Percentiles rank a stretch among this genome's conserved stretches.
phyloP scores from a whole-genome alignment of 495 filamentous ascomycete genomes.

The Platismatia glauca region DNA sequence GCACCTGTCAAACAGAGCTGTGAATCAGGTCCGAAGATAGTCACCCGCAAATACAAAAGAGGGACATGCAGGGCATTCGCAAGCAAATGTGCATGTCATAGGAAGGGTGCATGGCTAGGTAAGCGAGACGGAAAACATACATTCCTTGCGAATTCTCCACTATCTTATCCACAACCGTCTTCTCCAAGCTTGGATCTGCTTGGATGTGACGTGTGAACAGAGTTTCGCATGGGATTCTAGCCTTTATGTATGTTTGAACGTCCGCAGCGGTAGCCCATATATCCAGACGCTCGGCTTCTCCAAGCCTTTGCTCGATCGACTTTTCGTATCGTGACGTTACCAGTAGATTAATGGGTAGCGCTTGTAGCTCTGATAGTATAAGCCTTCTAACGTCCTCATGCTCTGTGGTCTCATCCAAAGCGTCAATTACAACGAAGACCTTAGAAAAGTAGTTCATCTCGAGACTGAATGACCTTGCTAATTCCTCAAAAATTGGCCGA shows the following conservation, averaged over 20 bases:
- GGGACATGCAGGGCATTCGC: background rate
- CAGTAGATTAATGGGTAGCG: background rate
- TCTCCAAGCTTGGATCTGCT: background rate
- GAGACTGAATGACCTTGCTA: background rate
- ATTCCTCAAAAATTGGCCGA: background rate
- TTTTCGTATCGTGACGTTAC: constrained; percentile 6
- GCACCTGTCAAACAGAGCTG: too few species aligned
- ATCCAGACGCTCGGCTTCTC: background rate
- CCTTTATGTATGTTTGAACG: constrained; percentile 4
- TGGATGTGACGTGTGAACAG: background rate
- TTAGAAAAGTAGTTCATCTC: background rate
- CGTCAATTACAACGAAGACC: constrained; percentile 27
- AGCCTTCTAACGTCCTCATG: background rate
- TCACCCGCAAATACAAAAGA: background rate
- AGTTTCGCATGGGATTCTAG: background rate
- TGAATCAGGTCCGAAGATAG: background rate
- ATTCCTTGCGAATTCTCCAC: constrained; percentile 3
- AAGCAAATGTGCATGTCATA: too few species aligned
- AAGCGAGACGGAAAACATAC: background rate
- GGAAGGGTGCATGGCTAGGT: background rate
- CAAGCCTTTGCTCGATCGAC: background rate
- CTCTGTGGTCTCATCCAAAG: constrained; percentile 34
- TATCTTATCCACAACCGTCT: background rate
- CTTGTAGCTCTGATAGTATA: background rate
- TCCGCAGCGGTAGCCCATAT: background rate